Evolutionary conservation across 768 basidiomycete species (phyloP).

Genomic region (Tulasnella sp.): DNA sequence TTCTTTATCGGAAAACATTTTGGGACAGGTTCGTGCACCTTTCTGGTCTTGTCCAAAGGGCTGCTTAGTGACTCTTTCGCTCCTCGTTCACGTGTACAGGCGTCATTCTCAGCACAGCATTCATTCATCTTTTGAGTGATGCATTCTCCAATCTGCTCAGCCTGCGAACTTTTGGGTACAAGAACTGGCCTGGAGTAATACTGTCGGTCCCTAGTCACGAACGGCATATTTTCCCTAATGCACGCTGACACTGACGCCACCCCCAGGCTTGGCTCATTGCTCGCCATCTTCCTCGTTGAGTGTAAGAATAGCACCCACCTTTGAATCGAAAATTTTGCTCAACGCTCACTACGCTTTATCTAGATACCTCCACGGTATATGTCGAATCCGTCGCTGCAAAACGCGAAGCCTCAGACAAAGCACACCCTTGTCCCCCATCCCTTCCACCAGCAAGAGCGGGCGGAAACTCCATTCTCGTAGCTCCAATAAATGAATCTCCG

Average conservation of each 20-base stretch:
- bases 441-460: background rate
- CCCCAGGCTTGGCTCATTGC: constrained; percentile 56
- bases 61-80: background rate
- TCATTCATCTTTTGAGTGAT: constrained; percentile 75
- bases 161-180: constrained; percentile 43
- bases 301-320: constrained; percentile 45
- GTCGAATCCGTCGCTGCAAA: constrained; percentile 57
- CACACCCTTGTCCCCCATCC: background rate
- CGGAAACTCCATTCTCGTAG: background rate
- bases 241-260: background rate
- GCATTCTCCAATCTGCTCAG: constrained; percentile 59
- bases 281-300: constrained; percentile 74
- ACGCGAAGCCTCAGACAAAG: constrained; percentile 21
- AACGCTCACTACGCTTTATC: background rate
- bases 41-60: background rate
- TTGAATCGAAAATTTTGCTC: background rate
- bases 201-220: constrained; percentile 50
- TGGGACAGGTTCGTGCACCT: constrained; percentile 53
- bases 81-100: constrained; percentile 39
- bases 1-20: constrained; percentile 89
- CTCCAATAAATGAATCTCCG: background rate
- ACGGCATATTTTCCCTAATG: background rate
- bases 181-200: constrained; percentile 60
- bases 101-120: constrained; percentile 77
- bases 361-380: constrained; percentile 70